These are phyloP conservation scores for Solanum pinnatisectum DNA, from an alignment of 257 asterid species.

Conservation along the genomic window DNA sequence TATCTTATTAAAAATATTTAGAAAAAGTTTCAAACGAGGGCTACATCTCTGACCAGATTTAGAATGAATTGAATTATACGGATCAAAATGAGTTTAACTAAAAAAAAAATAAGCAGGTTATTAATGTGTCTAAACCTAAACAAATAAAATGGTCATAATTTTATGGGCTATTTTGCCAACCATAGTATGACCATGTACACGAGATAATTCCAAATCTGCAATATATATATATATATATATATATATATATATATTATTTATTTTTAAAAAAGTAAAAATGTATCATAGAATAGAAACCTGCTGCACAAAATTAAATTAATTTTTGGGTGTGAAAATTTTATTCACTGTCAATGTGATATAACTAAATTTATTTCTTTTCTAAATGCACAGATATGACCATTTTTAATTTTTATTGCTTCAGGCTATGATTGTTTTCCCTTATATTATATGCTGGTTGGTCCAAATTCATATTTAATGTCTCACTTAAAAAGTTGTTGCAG, in stretches of 20 bases:
- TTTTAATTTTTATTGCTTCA: not conserved
- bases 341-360: not conserved
- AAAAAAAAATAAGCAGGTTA: too few relatives aligned
- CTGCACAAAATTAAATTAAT: not conserved
- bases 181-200: not conserved
- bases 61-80: not conserved
- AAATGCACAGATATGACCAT: not conserved
- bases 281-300: not conserved
- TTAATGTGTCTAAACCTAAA: too few relatives aligned
- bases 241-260: not conserved
- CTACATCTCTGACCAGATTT: not conserved
- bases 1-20: not conserved
- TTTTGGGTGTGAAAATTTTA: too few relatives aligned
- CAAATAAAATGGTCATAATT: too few relatives aligned
- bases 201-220: not conserved
- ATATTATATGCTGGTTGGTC: not conserved
- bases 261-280: not conserved
- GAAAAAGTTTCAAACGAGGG: not conserved
- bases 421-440: not conserved
- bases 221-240: too few relatives aligned
- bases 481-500: not conserved
- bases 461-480: not conserved
- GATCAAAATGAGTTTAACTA: too few relatives aligned
- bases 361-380: not conserved
- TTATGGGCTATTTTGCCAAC: fast-evolving